These are phyloP conservation scores for Hypoxylon sp. DNA, from an alignment of 2,329 filamentous ascomycete species.

Conservation along the genomic window DNA sequence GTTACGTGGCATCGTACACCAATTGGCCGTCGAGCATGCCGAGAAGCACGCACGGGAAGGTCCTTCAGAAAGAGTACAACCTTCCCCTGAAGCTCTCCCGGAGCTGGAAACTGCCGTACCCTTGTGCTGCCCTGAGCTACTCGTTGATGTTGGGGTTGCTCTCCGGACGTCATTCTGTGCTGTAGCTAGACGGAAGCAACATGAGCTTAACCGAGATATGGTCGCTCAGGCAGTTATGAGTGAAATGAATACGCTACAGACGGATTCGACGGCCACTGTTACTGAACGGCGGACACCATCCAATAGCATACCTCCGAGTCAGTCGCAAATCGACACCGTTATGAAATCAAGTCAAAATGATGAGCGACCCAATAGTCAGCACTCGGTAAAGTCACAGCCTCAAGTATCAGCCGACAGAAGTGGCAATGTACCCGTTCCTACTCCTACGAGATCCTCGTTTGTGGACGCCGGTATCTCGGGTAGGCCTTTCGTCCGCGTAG, in stretches of 20 bases:
- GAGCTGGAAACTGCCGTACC: slow-evolving; percentile 52
- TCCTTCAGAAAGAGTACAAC: slow-evolving; percentile 51
- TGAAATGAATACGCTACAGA: slow-evolving; percentile 50
- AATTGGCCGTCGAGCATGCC: slow-evolving; percentile 63
- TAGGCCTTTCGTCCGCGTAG: slow-evolving; percentile 67
- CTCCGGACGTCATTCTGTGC: slow-evolving; percentile 67
- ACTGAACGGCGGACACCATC: slow-evolving; percentile 42
- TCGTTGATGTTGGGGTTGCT: slow-evolving; percentile 63
- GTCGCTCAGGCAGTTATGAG: slow-evolving; percentile 64
- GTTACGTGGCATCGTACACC: slow-evolving; percentile 58
- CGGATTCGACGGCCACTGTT: slow-evolving; percentile 44
- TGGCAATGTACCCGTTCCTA: slow-evolving; percentile 41
- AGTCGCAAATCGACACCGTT: slow-evolving; percentile 35
- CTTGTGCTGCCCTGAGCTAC: slow-evolving; percentile 66
- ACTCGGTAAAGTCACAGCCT: slow-evolving; percentile 43
- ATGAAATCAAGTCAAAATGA: slow-evolving; percentile 23
- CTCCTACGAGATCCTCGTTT: slow-evolving; percentile 48
- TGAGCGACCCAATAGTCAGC: slow-evolving; percentile 34
- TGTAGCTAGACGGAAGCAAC: slow-evolving; percentile 60
- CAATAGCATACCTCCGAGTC: slow-evolving; percentile 39
- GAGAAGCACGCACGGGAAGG: slow-evolving; percentile 62
- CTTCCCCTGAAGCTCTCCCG: slow-evolving; percentile 51
- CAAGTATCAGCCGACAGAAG: slow-evolving; percentile 41
- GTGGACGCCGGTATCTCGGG: slow-evolving; percentile 68
- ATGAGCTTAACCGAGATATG: slow-evolving; percentile 59